Conservation (phyloP, 345 rosid genomes). For the Gossypium mustelinum region DNA sequence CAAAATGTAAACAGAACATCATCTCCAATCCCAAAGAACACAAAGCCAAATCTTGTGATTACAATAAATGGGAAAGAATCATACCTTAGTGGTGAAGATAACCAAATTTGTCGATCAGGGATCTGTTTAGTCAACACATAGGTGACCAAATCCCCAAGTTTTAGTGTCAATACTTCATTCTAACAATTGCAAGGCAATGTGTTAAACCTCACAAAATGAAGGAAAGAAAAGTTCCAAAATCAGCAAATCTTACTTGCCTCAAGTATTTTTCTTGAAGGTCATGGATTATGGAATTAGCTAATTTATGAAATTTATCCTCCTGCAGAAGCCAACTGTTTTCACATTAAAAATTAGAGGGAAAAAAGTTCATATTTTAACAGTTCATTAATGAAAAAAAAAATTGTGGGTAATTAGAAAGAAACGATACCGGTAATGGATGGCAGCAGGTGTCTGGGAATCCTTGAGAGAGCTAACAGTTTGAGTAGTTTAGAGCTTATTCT, state of each 20-base stretch:
- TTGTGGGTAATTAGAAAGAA: not conserved
- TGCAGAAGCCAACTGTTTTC: conserved; percentile 64
- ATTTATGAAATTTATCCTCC: conserved; percentile 79
- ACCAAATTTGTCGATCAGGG: conserved; percentile 87
- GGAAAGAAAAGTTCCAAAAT: too few species aligned
- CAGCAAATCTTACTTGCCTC: conserved; percentile 40
- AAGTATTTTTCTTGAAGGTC: conserved; percentile 69
- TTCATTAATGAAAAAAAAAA: not conserved
- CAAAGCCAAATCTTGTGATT: not conserved
- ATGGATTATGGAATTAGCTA: conserved; percentile 68
- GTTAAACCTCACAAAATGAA: not conserved
- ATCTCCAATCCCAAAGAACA: not conserved
- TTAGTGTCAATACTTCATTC: conserved; percentile 87
- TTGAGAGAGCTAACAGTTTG: conserved; percentile 15
- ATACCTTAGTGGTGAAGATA: conserved; percentile 86
- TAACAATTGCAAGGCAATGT: conserved; percentile 25
- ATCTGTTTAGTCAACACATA: conserved; percentile 86
- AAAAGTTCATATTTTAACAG: not conserved
- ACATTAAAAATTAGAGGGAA: conserved; percentile 26
- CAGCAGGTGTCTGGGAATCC: conserved; percentile 38
- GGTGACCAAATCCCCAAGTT: conserved; percentile 75
- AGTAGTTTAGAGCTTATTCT: conserved; percentile 34
- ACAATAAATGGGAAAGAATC: not conserved
- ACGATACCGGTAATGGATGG: conserved; percentile 47
- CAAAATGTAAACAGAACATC: not conserved